Evolutionary conservation across 2,329 filamentous ascomycete genomes (phyloP), one percentile per base, ranked within the genome.

Genomic region (Metarhizium guizhouense): DNA sequence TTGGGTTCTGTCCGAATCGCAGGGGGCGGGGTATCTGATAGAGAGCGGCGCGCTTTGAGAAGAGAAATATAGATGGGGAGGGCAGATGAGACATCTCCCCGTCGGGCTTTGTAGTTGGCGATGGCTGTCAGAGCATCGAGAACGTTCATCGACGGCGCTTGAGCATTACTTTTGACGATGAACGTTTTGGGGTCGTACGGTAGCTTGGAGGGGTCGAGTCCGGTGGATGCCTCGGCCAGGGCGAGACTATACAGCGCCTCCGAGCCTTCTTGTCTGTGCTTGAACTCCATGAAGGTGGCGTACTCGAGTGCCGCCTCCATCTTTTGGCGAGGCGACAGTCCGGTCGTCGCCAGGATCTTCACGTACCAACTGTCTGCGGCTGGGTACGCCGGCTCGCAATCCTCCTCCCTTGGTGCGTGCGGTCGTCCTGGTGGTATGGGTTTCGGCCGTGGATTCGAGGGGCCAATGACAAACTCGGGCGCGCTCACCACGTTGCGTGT

Each of bases 1-100:
- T 34, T 60, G 51, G 59, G 42, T 56, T 45, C 48, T 18, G 38
- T 51, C 47, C 8, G 59, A 36, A 51, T 32, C 40, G 57, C 54
- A 8, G 60, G 59, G 1, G 69, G 69, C 16, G 69, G 64, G 18
- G 68, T 60, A 2, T 72, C 65, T 54, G 73, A 78, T 50, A 74
- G 84, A 65, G 63, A 85, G 70, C 88, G 84, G 29, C 90, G 84
- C 8, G 90, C 88, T 60, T 89, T 85, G 11, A 97, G 83, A 48
- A 95, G 76, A 32, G 91, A 95, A 45, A 95, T 78, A 64, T 95
- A 87, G 53, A 95, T 88, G 2, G 93, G 89, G 1, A 97, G 79
- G 2, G 93, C 90, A 4, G 78, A 72, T 6, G 82, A 71, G 18
- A 90, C 67, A 61, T 91, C 81, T 18, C 83, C 86, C 55, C 76